A percentile compares a stretch with the other conserved stretches of the same genome.
phyloP scores from a whole-genome alignment of 192 early-diverging fungal species.

The Podila verticillata region DNA sequence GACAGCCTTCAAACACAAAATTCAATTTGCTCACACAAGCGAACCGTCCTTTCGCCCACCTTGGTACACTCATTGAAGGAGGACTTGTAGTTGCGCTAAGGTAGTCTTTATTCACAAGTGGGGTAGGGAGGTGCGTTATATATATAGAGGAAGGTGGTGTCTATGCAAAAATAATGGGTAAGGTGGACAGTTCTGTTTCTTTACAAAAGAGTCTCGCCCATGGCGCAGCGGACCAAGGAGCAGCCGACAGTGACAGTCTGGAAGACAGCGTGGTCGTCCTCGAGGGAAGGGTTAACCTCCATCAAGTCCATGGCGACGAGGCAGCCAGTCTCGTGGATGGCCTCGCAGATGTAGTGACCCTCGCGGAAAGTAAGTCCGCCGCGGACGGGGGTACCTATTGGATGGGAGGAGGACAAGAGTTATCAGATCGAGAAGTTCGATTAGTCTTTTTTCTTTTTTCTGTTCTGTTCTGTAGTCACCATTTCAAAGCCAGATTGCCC shows the following conservation, averaged over 20 bases:
- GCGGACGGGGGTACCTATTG: slow-evolving; percentile 88
- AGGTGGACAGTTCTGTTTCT: no score
- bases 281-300: slow-evolving; percentile 93
- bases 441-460: no score
- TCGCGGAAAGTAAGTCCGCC: slow-evolving; percentile 96
- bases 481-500: slow-evolving; percentile 6
- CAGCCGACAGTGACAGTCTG: slow-evolving; percentile 93
- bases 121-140: no score
- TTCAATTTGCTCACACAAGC: no score
- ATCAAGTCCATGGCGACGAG: slow-evolving; percentile 93
- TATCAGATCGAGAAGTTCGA: slow-evolving; percentile 1
- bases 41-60: no score
- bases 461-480: no score
- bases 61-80: no score
- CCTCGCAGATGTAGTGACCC: slow-evolving; percentile 97
- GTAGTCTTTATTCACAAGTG: no score
- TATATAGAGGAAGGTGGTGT: neutral
- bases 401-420: neutral
- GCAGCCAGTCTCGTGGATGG: slow-evolving; percentile 85
- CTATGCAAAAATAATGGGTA: slow-evolving; percentile 17
- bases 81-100: no score
- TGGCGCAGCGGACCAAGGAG: slow-evolving; percentile 83
- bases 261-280: slow-evolving; percentile 75
- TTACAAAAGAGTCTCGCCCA: slow-evolving; percentile 81
- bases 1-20: no score